Percentiles rank a stretch among this genome's conserved stretches.
Conservation (phyloP, 2,329 filamentous ascomycete genomes). For the Aspergillus ruber region DNA sequence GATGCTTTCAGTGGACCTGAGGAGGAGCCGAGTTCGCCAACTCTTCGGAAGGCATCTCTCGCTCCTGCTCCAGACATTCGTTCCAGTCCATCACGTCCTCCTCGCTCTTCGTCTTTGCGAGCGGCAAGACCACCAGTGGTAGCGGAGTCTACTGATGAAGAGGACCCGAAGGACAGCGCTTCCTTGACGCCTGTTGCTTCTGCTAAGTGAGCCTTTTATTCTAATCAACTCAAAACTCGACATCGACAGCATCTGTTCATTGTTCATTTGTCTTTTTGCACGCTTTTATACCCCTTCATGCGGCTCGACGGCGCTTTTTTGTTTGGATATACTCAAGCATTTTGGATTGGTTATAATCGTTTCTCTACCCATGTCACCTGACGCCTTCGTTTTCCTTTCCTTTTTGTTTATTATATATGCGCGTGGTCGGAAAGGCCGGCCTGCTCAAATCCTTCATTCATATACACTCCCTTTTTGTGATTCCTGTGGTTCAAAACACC, state of each 20-base stretch:
- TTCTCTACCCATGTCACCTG: background rate
- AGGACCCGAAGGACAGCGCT: slow-evolving; percentile 1
- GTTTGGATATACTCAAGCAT: slow-evolving; percentile 2
- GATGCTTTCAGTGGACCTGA: slow-evolving; percentile 33
- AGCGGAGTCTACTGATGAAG: slow-evolving; percentile 6
- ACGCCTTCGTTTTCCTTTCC: slow-evolving; percentile 1
- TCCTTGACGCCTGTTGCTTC: slow-evolving; percentile 11
- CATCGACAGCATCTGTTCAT: slow-evolving; percentile 4
- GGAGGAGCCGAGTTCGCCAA: slow-evolving; percentile 20
- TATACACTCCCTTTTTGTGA: slow-evolving; percentile 2
- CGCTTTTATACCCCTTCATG: slow-evolving; percentile 2
- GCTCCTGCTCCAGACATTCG: slow-evolving; percentile 28
- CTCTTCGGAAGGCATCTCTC: slow-evolving; percentile 11
- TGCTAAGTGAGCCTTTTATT: slow-evolving; percentile 5
- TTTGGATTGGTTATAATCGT: slow-evolving; percentile 5
- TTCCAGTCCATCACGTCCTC: slow-evolving; percentile 25
- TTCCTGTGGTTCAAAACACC: slow-evolving; percentile 1
- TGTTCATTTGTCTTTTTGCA: slow-evolving; percentile 5
- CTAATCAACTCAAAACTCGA: background rate
- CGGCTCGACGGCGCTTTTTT: slow-evolving; percentile 9
- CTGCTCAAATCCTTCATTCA: no score
- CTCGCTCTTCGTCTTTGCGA: slow-evolving; percentile 34
- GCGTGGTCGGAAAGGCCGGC: no score
- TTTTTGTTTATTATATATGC: slow-evolving; percentile 2
- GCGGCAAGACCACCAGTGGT: slow-evolving; percentile 11